Conservation (phyloP, 139 green algal species). For the Trebouxia sp. region DNA sequence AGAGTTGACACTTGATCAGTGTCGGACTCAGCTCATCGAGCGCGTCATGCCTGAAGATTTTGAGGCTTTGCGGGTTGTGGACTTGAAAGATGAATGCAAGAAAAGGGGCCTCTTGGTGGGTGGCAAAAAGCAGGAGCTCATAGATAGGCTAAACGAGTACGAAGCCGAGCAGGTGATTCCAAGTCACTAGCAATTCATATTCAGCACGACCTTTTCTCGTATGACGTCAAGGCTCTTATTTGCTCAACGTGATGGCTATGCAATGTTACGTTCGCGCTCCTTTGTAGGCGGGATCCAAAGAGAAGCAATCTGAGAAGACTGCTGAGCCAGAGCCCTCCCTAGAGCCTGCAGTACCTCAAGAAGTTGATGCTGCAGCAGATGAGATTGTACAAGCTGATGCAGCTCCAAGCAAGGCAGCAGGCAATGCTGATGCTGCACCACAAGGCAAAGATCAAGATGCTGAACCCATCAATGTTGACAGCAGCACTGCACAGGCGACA, state of each 20-base stretch:
- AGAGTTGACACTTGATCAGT: too few relatives aligned
- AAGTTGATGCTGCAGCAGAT: not conserved
- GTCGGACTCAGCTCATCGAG: too few relatives aligned
- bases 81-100: conserved; percentile 60
- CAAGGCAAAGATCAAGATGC: too few relatives aligned
- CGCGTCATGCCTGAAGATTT: conserved; percentile 23
- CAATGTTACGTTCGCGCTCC: too few relatives aligned
- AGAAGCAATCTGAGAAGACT: not conserved
- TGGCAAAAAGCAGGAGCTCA: conserved; percentile 53
- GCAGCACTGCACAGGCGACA: not conserved
- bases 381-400: not conserved
- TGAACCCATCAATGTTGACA: not conserved
- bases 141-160: conserved; percentile 35
- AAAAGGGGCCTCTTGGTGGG: conserved; percentile 35
- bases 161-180: not conserved
- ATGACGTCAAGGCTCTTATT: too few relatives aligned
- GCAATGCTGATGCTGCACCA: too few relatives aligned
- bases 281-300: not conserved
- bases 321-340: not conserved
- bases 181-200: not conserved
- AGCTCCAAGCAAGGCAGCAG: too few relatives aligned
- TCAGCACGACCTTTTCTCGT: too few relatives aligned
- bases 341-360: not conserved
- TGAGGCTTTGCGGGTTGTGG: conserved; percentile 24
- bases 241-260: too few relatives aligned